Evolutionary conservation across 2,329 filamentous ascomycete genomes (phyloP), one percentile per base, ranked within the genome.

Genomic region (Aspergillus novoparasiticus): DNA sequence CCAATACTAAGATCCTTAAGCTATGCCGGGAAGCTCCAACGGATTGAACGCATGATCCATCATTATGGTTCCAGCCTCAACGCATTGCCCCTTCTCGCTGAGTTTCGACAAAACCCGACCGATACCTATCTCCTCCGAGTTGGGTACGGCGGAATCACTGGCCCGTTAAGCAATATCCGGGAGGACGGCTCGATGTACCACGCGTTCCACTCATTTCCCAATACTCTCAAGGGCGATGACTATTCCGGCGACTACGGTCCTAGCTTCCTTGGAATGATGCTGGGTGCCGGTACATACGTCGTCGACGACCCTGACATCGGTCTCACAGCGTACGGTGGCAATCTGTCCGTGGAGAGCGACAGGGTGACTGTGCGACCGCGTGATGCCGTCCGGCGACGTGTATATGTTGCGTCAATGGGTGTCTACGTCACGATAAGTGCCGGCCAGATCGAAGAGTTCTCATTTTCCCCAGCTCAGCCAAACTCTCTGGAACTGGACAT

Each of bases 11-110:
- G n/a, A 28, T 4, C 43, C 1, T 43, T 5, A 36, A 72, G 66
- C 12, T 85, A 77, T 70, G 82, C 69, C 1, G 79, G 77, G 16
- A 81, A 82, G 64, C 68, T 81, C 12, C 64, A 70, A 32, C 74
- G 79, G 9, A 78, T 80, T 21, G 80, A 83, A 64, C 75, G 81
- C 5, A 83, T 86, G 72, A 82, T 87, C 62, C 86, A 89, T 68
- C 86, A 89, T 73, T 89, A 88, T 66, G 86, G 86, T 21, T 87
- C 85, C 0, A 83, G 80, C 0, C 82, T 88, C 6, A 88, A 88
- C 70, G 80, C 85, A 0, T 79, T 86, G 0, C 84, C 85, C 1
- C 75, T 87, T 2, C 81, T 88, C 3, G 79, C 80, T 2, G 77
- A 82, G 4, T 88, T 84, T 73, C 82, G 84, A 41, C 63, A 63